Base-by-base conservation (phyloP, 495 filamentous ascomycete species). In the Tuber magnatum region DNA sequence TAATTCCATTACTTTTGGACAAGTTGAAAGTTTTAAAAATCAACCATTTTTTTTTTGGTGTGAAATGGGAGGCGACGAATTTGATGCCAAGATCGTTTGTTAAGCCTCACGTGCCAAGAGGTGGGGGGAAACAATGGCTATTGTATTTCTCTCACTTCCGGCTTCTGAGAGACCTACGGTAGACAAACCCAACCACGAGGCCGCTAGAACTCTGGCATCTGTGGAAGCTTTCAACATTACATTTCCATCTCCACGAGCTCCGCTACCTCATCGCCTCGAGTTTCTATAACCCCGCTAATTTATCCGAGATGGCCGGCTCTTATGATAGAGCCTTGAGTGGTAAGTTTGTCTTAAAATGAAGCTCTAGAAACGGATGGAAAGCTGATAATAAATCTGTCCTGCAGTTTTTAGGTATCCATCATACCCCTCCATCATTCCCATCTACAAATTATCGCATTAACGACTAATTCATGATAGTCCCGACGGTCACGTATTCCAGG, bases 401-500 rank as follows among this genome's bases (percentile, higher is more conserved):
- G 39, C 83, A 92, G 91, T 92, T 73, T 92, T 91, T 85, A 91
- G 90, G 91, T 91, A 83, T 74, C 77, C 77, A 77, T 76, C 68
- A 43, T 80, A 81, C 83, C 68, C 85, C 84, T 77, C 83, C 79
- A 81, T 80, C 83, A n/a, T 51, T 39, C 68, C n/a, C 69, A 72
- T 40, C 69, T 70, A 46, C 44, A 61, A 70, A 28, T 51, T 42
- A 71, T 35, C 56, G 28, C 28, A 28, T 35, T 28, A 77, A 32
- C 61, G 44, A 76, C 83, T 85, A 78, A 87, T 83, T 85, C 70
- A 71, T 71, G 82, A 81, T 80, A 97, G 94, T 87, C 95, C 95
- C 79, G 95, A 99, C 86, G 95, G 95, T 85, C 95, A 99, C 86
- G 94, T 99, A 80, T 98, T 99, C 88, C 95, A 99, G 85, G 95